Base-by-base conservation (phyloP, 2,329 filamentous ascomycete species). In the Fusarium multiceps region DNA sequence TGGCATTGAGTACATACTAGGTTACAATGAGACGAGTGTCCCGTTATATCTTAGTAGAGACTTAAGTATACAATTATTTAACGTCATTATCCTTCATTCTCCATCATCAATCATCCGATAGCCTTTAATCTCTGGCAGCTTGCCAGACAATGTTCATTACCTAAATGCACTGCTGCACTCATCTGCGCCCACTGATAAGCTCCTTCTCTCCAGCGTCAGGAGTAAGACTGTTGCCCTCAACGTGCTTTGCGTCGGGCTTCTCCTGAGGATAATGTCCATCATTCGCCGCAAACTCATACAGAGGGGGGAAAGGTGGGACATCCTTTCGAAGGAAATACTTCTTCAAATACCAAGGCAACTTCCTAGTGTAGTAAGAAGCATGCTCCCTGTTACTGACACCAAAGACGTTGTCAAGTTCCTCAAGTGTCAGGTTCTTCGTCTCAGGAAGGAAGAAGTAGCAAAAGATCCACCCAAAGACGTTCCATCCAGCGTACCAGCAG, bases 401-500 rank as follows among this genome's bases (percentile, higher is more conserved):
- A n/a, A 80, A 80, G 0, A 80, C 78, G 16, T 66, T 73, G 20
- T 80, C 78, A 0, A 80, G 76, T 51, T 80, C 78, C 55, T 80
- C 78, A 1, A 80, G 72, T 0, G 78, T 80, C 34, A 79, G 41
- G 9, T 73, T 73, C 73, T 80, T 80, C 0, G 79, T 80, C 59
- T 80, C 79, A 4, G 79, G 79, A 0, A 80, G 71, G 6, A 79
- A 42, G 63, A 80, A 80, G 49, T 78, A 79, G 14, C 73, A 71
- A 9, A 79, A 75, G 6, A 78, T n/a, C 69, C 74, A 80, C 0
- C 77, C 77, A 11, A 80, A 69, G 1, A 80, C 6, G 37, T 79
- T 79, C 78, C 78, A 82, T 3, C 73, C 78, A 0, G 80, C 81
- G 27, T 81, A 82, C 57, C 79, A 82, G 47, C 79, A 74, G 45